Percentiles rank a stretch among this genome's conserved stretches.
Evolutionary conservation across 2,329 filamentous ascomycete genomes (phyloP).

Genomic region (Pyrenophora graminea): DNA sequence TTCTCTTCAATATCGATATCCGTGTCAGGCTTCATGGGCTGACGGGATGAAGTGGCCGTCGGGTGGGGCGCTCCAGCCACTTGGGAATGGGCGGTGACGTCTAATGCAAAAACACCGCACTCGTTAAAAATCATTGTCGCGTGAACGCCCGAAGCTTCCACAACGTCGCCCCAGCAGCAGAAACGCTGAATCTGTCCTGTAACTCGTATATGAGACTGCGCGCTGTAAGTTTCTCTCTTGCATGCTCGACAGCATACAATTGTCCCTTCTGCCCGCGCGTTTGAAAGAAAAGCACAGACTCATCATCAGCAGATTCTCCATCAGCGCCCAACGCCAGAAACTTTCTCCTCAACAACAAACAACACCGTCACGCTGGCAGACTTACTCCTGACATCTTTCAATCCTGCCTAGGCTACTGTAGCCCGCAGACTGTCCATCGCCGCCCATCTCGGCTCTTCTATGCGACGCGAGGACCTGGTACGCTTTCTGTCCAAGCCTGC

Average conservation of each 20-base stretch:
- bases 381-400: conserved; percentile 16
- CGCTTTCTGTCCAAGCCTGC: conserved; percentile 93
- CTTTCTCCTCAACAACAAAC: conserved; percentile 15
- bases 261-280: no score
- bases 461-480: conserved; percentile 88
- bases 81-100: conserved; percentile 23
- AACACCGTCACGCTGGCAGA: conserved; percentile 43
- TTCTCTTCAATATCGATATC: no score
- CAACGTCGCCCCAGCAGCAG: conserved; percentile 10
- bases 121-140: conserved; percentile 23
- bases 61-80: conserved; percentile 15
- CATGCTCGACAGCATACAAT: background rate
- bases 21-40: conserved; percentile 3
- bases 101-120: conserved; percentile 22
- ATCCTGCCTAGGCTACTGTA: conserved; percentile 44
- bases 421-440: conserved; percentile 40
- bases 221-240: conserved; percentile 10
- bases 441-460: conserved; percentile 58
- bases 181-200: conserved; percentile 2
- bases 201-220: conserved; percentile 1
- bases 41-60: conserved; percentile 1
- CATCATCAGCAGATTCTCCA: conserved; percentile 6
- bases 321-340: conserved; percentile 26
- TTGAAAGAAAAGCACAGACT: background rate
- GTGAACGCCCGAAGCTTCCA: conserved; percentile 19